Percentiles rank a stretch among this genome's conserved stretches.
Evolutionary conservation across 768 basidiomycete species (phyloP).

Genomic region (Suillus alpinus): DNA sequence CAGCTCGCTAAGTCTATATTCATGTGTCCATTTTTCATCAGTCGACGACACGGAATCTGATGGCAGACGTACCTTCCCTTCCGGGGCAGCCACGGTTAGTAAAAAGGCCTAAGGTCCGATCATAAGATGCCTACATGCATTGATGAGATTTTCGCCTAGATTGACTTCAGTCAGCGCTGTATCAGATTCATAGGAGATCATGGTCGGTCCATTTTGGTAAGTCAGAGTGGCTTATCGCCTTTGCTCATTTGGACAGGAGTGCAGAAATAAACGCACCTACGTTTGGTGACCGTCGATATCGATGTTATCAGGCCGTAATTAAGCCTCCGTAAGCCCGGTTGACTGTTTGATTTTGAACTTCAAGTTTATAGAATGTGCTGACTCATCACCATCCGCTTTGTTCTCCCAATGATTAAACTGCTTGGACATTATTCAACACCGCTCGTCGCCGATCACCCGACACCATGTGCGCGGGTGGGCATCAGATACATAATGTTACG

Average conservation of each 20-base stretch:
- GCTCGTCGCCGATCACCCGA: no score
- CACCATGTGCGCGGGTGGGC: no score
- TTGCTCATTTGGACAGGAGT: background rate
- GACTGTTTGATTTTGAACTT: background rate
- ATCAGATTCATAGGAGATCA: background rate
- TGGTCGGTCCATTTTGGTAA: background rate
- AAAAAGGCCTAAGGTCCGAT: slow-evolving; percentile 80
- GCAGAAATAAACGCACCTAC: background rate
- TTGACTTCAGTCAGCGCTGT: background rate
- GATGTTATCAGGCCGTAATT: background rate
- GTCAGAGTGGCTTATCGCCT: background rate
- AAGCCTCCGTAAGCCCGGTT: background rate
- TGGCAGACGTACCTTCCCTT: slow-evolving; percentile 69
- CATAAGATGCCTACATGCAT: slow-evolving; percentile 68
- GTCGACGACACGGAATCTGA: slow-evolving; percentile 86
- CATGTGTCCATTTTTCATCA: slow-evolving; percentile 99
- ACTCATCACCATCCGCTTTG: no score
- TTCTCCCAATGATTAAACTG: no score
- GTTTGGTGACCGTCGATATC: background rate
- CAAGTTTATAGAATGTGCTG: no score
- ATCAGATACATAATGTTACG: no score
- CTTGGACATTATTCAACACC: no score
- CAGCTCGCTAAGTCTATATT: slow-evolving; percentile 88
- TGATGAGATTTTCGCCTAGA: background rate
- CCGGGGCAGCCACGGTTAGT: slow-evolving; percentile 94